Conservation (phyloP, 169 alveolate species). For the Eimeria zaria region DNA sequence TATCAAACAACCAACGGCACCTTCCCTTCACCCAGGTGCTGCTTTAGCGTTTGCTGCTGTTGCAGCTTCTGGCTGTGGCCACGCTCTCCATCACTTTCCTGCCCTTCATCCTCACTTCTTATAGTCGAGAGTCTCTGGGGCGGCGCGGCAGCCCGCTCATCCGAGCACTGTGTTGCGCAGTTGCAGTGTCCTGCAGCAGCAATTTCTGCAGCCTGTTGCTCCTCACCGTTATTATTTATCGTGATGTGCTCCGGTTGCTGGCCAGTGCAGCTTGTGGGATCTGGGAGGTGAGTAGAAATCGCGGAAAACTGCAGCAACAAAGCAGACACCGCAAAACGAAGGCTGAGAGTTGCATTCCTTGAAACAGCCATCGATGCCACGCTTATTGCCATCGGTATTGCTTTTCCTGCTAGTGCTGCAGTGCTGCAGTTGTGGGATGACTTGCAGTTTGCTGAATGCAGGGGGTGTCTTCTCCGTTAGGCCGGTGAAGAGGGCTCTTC, state of each 20-base stretch:
- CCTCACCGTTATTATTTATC: neutral
- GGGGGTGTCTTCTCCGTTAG: slow-evolving; percentile 79
- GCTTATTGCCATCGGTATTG: neutral
- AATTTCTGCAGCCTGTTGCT: neutral
- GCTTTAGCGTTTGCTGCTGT: slow-evolving; percentile 75
- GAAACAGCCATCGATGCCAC: neutral
- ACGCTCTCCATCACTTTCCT: slow-evolving; percentile 50
- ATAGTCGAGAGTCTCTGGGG: slow-evolving; percentile 69
- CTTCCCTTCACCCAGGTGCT: slow-evolving; percentile 47
- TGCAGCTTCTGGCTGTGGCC: slow-evolving; percentile 73
- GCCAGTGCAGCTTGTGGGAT: neutral
- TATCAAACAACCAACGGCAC: slow-evolving; percentile 50
- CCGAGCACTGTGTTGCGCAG: neutral
- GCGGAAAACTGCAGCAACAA: slow-evolving; percentile 68
- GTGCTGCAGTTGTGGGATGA: slow-evolving; percentile 60
- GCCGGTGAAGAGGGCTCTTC: slow-evolving; percentile 77
- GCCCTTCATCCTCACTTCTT: slow-evolving; percentile 50
- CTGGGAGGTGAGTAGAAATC: neutral
- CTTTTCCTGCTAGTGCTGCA: slow-evolving; percentile 39
- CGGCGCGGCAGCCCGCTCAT: slow-evolving; percentile 21
- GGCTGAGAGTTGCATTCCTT: neutral
- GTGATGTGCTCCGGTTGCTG: slow-evolving; percentile 22
- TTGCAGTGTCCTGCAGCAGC: neutral
- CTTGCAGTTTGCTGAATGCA: slow-evolving; percentile 70
- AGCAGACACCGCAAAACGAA: slow-evolving; percentile 46